Base-by-base conservation (phyloP, 495 filamentous ascomycete genomes). In the Podospora pseudocomata region DNA sequence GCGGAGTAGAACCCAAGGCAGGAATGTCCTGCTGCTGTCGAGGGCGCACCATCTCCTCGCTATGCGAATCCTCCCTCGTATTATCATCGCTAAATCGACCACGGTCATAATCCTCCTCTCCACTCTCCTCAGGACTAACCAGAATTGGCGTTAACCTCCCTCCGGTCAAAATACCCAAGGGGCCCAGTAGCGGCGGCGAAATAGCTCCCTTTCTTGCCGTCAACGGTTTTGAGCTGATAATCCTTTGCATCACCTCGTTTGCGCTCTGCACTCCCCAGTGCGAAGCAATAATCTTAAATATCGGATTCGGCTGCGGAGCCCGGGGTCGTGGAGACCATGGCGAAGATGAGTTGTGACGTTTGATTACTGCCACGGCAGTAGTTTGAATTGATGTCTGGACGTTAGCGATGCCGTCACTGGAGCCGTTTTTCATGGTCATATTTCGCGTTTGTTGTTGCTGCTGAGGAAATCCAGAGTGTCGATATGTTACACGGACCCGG, bases 401-500 rank as follows among this genome's bases (percentile, higher is more conserved):
- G 1, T 65, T 56, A 5, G 58, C 27, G 63, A 78, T 39, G 61
- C 72, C 62, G 59, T 75, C 70, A n/a, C 34, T 57, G 59, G 32
- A 5, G 70, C 53, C 39, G 53, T 4, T 66, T 28, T 13, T 23
- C 15, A n/a, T 18, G 15, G 16, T 58, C 27, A 26, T 30, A 9
- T 13, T 32, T 49, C 39, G 39, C 9, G 30, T 64, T 16, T 30
- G n/a, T 28, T 55, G 63, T 0, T 65, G 57, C 2, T 62, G 70
- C 64, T 71, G 66, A 15, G 78, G 77, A 61, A 86, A 86, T 2
- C 74, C 83, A 0, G 85, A 84, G 69, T 86, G 83, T 1, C 76
- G 75, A 60, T 86, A 87, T 5, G 70, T 75, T 4, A 87, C 53
- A 19, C 78, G 73, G 20, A 85, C 76, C n/a, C 76, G 78, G n/a